Base-by-base conservation (phyloP, 1,139 yeast species). In the Geotrichum carabidarum region DNA sequence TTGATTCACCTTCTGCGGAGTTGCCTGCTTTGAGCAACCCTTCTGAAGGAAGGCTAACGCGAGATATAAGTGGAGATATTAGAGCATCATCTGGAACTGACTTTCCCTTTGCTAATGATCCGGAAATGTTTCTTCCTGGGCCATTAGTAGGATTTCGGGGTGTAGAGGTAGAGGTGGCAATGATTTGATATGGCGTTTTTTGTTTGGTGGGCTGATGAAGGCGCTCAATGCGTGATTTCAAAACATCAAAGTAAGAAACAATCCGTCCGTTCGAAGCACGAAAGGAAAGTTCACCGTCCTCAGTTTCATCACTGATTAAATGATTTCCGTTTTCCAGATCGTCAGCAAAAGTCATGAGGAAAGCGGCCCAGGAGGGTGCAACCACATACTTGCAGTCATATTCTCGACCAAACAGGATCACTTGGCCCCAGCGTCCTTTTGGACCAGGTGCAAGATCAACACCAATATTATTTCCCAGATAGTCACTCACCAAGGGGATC, bases 401-500 rank as follows among this genome's bases (percentile, higher is more conserved):
- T 57, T 91, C 97, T 63, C 95, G 80, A 40, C 97, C 97, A 70
- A 88, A 90, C 53, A 88, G 67, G 56, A 91, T 87, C 30, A 88
- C 87, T 68, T 90, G 96, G 14, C 97, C 98, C 75, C 82, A 78
- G 44, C 71, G 75, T 32, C 96, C 96, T 15, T 74, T 71, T 2
- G 81, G 75, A 3, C 88, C 96, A 1, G 97, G 97, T 1, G 93
- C 85, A 58, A 91, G 75, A 70, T 91, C 98, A 12, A 91, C 77
- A 49, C 91, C 98, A 52, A 91, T 82, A 66, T 89, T 89, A 71
- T 91, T 91, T 15, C 98, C 98, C 9, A 86, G 84, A 58, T 81
- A 83, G 68, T 91, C 98, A 11, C 95, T 87, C 17, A 88, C 80
- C 46, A 91, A 70, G 1, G 98, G 98, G 53, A 91, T 84, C 98